phyloP scores from a whole-genome alignment of 139 green algal species.

The Desmodesmus armatus region DNA sequence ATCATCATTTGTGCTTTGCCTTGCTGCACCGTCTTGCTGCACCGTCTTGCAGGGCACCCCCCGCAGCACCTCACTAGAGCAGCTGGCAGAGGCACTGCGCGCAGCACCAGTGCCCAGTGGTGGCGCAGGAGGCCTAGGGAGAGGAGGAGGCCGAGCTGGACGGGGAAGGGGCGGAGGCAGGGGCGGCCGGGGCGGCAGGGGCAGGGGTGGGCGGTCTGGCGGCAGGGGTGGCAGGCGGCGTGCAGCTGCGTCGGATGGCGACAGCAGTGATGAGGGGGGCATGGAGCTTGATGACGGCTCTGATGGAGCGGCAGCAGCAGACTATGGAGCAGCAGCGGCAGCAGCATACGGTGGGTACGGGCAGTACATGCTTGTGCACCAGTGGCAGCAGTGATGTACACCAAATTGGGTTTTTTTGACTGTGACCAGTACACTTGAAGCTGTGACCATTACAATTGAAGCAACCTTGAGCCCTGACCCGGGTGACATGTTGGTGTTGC shows the following conservation, averaged over 20 bases:
- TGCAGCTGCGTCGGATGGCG: not conserved
- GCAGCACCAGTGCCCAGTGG: conserved; percentile 16
- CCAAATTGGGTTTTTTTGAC: not conserved
- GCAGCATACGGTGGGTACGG: not conserved
- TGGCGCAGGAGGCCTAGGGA: not conserved
- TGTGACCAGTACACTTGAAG: too few species aligned
- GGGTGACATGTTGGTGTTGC: too few species aligned
- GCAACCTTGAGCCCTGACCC: too few species aligned
- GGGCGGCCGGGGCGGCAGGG: not conserved
- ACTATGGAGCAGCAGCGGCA: not conserved
- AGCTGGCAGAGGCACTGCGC: not conserved
- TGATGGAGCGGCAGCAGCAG: not conserved
- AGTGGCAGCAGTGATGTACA: not conserved
- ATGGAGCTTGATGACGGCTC: not conserved
- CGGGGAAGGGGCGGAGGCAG: not conserved
- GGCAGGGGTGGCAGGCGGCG: not conserved
- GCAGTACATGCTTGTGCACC: not conserved
- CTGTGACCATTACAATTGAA: too few species aligned
- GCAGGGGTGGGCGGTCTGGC: not conserved
- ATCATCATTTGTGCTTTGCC: too few species aligned
- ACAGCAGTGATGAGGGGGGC: not conserved
- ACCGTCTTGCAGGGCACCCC: not conserved
- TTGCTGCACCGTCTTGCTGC: too few species aligned
- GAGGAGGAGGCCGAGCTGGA: not conserved
- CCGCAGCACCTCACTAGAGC: not conserved